These are phyloP conservation scores for Coffea eugenioides DNA, from an alignment of 257 asterid genomes.

Conservation along the genomic window DNA sequence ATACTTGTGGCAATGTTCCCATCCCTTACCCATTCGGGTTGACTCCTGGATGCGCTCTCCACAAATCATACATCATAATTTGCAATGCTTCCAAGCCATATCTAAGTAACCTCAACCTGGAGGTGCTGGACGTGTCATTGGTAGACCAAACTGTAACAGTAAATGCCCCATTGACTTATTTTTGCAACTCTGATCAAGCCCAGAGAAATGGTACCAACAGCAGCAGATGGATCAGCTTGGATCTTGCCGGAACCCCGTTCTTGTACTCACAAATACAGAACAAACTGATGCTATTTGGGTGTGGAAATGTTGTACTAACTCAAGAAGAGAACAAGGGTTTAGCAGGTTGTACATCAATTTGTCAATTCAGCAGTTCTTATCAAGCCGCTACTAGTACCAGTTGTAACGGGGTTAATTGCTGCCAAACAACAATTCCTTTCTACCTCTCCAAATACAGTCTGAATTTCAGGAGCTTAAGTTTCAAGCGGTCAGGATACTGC, in stretches of 20 bases:
- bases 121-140: conserved; percentile 11
- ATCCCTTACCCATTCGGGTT: neutral
- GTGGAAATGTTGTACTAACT: conserved; percentile 16
- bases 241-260: conserved; percentile 23
- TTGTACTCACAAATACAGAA: conserved; percentile 12
- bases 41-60: neutral
- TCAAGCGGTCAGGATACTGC: neutral
- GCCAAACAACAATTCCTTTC: conserved; percentile 14
- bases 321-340: neutral
- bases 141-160: conserved; percentile 4
- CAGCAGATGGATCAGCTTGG: conserved; percentile 1
- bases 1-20: neutral
- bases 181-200: neutral
- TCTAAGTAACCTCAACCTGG: conserved; percentile 15
- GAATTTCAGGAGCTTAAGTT: conserved; percentile 14
- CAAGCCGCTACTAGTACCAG: neutral
- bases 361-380: neutral
- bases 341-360: conserved; percentile 19
- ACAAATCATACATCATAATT: conserved; percentile 10
- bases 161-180: neutral
- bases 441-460: conserved; percentile 7
- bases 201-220: no score
- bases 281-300: conserved; percentile 21
- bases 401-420: conserved; percentile 25
- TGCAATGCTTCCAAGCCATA: conserved; percentile 11